These are phyloP conservation scores for Capsella rubella DNA, from an alignment of 441 rosid genomes.

Conservation along the genomic window DNA sequence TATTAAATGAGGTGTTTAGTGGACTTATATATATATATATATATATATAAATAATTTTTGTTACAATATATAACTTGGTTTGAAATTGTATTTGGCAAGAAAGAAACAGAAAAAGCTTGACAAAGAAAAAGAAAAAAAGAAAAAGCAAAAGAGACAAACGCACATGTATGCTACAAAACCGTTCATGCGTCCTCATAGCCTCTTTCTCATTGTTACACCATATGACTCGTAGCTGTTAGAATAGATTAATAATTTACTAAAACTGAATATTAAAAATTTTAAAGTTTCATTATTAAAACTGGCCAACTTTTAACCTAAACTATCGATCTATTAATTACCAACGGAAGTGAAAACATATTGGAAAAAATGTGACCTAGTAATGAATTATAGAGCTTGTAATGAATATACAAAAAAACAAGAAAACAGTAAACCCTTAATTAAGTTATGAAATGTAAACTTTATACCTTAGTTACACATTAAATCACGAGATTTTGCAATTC, in stretches of 20 bases:
- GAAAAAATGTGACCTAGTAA: not conserved
- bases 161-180: constrained; percentile 37
- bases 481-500: not conserved
- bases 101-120: too few relatives aligned
- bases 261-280: not conserved
- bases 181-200: constrained; percentile 23
- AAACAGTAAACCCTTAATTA: not conserved
- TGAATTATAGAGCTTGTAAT: not conserved
- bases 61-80: not conserved
- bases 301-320: not conserved
- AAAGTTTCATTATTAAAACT: not conserved
- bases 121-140: not conserved
- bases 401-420: not conserved
- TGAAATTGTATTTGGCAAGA: not conserved
- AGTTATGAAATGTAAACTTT: not conserved
- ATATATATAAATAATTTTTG: too few relatives aligned
- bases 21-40: not conserved
- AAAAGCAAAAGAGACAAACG: constrained; percentile 40
- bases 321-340: not conserved
- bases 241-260: not conserved
- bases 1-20: not conserved
- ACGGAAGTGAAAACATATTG: not conserved
- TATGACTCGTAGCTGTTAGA: not conserved
- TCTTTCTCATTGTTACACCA: constrained; percentile 5
- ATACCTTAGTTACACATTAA: not conserved